Conservation (phyloP, 805 yeast species). For the Tetrapisispora phaffii region DNA sequence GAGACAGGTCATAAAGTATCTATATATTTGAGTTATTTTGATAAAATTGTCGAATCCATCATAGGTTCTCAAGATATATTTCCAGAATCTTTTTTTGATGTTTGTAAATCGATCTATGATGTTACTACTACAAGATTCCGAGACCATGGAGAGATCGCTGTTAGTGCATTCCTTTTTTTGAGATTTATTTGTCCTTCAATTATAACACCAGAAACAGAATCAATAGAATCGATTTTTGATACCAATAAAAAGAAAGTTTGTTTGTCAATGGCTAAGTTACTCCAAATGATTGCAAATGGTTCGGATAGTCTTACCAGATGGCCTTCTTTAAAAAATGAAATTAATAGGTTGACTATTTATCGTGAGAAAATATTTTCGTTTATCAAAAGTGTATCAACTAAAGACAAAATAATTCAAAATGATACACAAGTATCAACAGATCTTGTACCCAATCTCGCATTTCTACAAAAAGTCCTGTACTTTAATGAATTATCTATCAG, state of each 20-base stretch:
- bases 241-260: slow-evolving; percentile 46
- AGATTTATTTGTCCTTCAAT: slow-evolving; percentile 78
- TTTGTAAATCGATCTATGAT: slow-evolving; percentile 53
- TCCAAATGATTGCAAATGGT: slow-evolving; percentile 81
- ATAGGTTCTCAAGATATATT: slow-evolving; percentile 42
- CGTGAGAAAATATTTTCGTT: slow-evolving; percentile 32
- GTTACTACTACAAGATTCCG: slow-evolving; percentile 51
- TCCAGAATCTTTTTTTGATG: slow-evolving; percentile 60
- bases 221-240: slow-evolving; percentile 30
- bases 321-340: slow-evolving; percentile 39
- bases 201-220: slow-evolving; percentile 66
- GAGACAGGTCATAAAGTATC: slow-evolving; percentile 33
- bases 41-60: slow-evolving; percentile 46
- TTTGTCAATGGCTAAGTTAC: slow-evolving; percentile 65
- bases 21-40: slow-evolving; percentile 45
- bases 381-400: slow-evolving; percentile 17
- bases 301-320: slow-evolving; percentile 53
- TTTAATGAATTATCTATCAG: slow-evolving; percentile 38
- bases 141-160: slow-evolving; percentile 53
- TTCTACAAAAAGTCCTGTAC: slow-evolving; percentile 42
- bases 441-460: slow-evolving; percentile 24
- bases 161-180: slow-evolving; percentile 77
- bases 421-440: neutral
- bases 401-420: slow-evolving; percentile 8
- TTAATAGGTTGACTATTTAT: slow-evolving; percentile 32